These are phyloP conservation scores for Saccharomycopsis sp. DNA, from an alignment of 805 yeast genomes.

Conservation along the genomic window DNA sequence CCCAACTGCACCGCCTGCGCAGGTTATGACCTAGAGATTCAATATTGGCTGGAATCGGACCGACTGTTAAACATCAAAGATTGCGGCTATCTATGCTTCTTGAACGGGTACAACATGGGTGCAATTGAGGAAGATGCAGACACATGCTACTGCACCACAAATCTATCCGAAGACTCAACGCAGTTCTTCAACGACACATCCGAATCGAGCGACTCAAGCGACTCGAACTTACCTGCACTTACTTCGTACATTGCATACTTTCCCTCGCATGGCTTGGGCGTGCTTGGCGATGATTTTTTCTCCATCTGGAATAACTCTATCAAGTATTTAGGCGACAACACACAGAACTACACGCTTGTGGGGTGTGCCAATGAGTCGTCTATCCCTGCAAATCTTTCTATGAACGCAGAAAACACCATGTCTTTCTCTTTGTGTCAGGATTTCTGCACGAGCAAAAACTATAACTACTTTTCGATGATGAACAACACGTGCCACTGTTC, in stretches of 20 bases:
- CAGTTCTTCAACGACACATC: background rate
- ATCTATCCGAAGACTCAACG: background rate
- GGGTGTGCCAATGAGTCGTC: background rate
- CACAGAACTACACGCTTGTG: background rate
- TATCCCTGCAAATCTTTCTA: background rate
- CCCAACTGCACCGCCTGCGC: background rate
- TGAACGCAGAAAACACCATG: background rate
- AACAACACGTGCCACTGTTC: background rate
- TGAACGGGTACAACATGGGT: background rate
- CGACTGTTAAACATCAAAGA: background rate
- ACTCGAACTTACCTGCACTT: background rate
- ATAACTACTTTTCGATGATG: background rate
- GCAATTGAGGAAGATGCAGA: background rate
- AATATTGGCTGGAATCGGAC: background rate
- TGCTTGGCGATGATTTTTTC: background rate
- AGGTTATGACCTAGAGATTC: background rate
- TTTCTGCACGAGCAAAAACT: background rate
- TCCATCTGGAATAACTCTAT: background rate
- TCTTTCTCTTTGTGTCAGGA: background rate
- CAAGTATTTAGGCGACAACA: background rate
- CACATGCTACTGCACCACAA: background rate
- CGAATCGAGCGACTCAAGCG: background rate
- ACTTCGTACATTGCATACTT: background rate
- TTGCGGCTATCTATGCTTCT: background rate
- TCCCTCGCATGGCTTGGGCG: background rate